Conservation (phyloP, 2,329 filamentous ascomycete species). For the Samsoniella hepiali region DNA sequence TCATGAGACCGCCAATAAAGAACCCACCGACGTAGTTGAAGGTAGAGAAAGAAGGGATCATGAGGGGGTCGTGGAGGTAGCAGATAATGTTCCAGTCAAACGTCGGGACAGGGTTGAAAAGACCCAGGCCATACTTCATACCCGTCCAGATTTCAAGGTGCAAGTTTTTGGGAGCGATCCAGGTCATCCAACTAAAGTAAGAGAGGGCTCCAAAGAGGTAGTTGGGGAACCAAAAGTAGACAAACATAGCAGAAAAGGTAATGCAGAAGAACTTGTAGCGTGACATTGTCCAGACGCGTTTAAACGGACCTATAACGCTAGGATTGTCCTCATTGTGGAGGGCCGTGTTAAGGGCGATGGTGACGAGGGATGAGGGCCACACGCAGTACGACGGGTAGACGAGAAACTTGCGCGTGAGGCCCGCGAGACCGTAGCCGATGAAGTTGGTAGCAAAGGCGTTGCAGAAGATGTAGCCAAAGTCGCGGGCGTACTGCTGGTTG, state of each 20-base stretch:
- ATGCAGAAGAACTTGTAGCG: constrained; percentile 41
- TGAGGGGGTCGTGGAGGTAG: constrained; percentile 20
- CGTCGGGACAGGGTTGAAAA: constrained; percentile 44
- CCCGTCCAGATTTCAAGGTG: constrained; percentile 29
- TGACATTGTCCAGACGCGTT: constrained; percentile 33
- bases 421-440: constrained; percentile 48
- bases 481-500: constrained; percentile 41
- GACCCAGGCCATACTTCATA: constrained; percentile 30
- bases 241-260: constrained; percentile 40
- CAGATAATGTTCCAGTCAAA: constrained; percentile 44
- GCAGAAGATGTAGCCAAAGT: constrained; percentile 43
- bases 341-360: constrained; percentile 41
- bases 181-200: constrained; percentile 45
- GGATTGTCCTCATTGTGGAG: constrained; percentile 35
- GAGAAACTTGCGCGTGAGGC: constrained; percentile 40
- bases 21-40: constrained; percentile 30
- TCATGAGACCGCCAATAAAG: constrained; percentile 51
- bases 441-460: constrained; percentile 46
- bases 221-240: constrained; percentile 49
- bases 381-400: constrained; percentile 45
- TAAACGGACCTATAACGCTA: constrained; percentile 30
- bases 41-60: constrained; percentile 26
- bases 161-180: constrained; percentile 41
- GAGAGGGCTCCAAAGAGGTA: constrained; percentile 43
- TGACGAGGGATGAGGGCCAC: constrained; percentile 46